Conservation (phyloP, 257 asterid genomes). For the Nicotiana tabacum region DNA sequence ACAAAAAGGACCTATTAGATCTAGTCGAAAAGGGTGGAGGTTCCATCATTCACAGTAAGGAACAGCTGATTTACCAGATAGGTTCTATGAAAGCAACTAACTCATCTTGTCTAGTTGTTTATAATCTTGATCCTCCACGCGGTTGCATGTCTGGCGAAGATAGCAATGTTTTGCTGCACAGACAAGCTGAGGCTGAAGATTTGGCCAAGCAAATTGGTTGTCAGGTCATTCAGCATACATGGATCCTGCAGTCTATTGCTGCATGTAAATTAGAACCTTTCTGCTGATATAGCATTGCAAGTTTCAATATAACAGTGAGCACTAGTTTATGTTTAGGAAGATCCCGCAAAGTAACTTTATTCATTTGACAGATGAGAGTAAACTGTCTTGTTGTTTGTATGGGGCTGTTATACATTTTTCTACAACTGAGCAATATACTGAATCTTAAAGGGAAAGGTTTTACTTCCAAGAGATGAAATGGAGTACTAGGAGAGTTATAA, state of each 20-base stretch:
- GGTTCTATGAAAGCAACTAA: slow-evolving; percentile 7
- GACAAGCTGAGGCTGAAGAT: slow-evolving; percentile 40
- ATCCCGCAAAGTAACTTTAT: background rate
- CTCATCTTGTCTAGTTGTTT: slow-evolving; percentile 39
- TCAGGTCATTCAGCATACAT: slow-evolving; percentile 58
- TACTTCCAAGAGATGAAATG: background rate
- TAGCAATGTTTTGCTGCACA: slow-evolving; percentile 21
- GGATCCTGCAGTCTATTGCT: slow-evolving; percentile 90
- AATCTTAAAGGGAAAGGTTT: background rate
- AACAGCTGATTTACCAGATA: slow-evolving; percentile 22
- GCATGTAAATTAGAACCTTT: slow-evolving; percentile 43
- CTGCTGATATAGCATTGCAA: background rate
- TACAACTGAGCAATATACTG: no score
- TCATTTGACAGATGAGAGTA: background rate
- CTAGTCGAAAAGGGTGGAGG: slow-evolving; percentile 75
- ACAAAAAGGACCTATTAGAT: slow-evolving; percentile 52
- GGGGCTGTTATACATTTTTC: background rate
- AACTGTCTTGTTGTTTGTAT: background rate
- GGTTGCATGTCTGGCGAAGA: slow-evolving; percentile 31
- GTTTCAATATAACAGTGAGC: no score
- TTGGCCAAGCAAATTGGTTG: slow-evolving; percentile 33
- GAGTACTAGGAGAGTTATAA: no score
- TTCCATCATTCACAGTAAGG: slow-evolving; percentile 32
- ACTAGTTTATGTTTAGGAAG: background rate
- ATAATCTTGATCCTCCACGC: slow-evolving; percentile 36